Evolutionary conservation across 257 asterid genomes (phyloP), one percentile per base, ranked within the genome.

Genomic region (Henckelia pumila): DNA sequence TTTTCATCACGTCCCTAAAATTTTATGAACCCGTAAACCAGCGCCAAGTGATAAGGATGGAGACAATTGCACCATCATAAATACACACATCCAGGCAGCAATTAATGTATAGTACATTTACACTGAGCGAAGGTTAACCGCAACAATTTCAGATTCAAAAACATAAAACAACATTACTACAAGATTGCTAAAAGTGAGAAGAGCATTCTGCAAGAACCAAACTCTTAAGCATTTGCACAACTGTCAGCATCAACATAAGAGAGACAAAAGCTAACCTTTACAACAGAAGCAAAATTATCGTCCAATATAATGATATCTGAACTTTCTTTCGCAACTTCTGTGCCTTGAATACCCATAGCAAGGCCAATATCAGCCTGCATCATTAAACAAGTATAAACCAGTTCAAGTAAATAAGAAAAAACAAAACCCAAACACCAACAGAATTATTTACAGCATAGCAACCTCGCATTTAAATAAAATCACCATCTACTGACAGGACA

Each of bases 291-390:
- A 81, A 93, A 93, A 76, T 93, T 85, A 69, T 93, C 99, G 66
- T 93, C 99, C 83, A 93, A 44, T 76, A 93, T 93, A 67, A 93
- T 93, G 73, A 93, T 93, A 79, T 93, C 99, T 16, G 99, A 88
- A 78, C 99, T 93, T 82, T 93, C 99, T 78, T 93, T 93, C 5
- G 99, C 99, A 28, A 93, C 99, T 85, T 93, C 97, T 28, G 99
- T 93, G 77, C 99, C 99, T 79, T 82, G 88, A 61, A 90, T 93
- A 66, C 99, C 99, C 99, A 93, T 93, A 56, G 99, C 96, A 75
- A 93, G 96, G 70, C 99, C 99, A 68, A 93, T 89, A 81, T 93
- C 97, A 66, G 99, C 96, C 99, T 93, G 70, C 69, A 75, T 25
- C 56, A 77, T 44, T 50, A 75, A 25, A 59, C 32, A 76, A 76